phyloP scores from a whole-genome alignment of 345 rosid species.

The Turnera subulata region DNA sequence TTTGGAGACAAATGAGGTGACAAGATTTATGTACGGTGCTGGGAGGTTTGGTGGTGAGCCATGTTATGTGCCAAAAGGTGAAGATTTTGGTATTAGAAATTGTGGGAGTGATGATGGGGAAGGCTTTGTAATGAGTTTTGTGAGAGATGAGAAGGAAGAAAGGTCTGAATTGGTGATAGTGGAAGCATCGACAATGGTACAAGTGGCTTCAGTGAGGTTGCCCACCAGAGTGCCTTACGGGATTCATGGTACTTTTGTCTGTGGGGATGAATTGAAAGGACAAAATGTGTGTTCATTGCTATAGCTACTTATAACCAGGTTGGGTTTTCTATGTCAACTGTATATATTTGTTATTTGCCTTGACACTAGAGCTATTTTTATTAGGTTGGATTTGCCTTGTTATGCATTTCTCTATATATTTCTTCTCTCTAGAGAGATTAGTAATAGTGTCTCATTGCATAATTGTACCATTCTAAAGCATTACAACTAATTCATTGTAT shows the following conservation, averaged over 20 bases:
- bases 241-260: constrained; percentile 69
- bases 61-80: constrained; percentile 23
- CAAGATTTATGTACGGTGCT: constrained; percentile 40
- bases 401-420: no score
- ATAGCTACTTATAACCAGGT: no score
- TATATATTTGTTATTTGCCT: no score
- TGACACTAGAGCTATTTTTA: no score
- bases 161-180: constrained; percentile 57
- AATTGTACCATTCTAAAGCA: no score
- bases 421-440: no score
- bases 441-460: no score
- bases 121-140: constrained; percentile 53
- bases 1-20: constrained; percentile 34
- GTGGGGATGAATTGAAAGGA: constrained; percentile 33
- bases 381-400: no score
- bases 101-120: constrained; percentile 37
- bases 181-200: constrained; percentile 44
- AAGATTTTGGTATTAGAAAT: no score
- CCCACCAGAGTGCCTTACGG: constrained; percentile 72
- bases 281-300: constrained; percentile 28
- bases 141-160: constrained; percentile 50
- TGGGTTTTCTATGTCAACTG: no score
- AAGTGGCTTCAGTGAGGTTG: constrained; percentile 43
- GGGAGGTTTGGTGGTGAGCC: constrained; percentile 69
- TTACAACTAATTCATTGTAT: no score